phyloP scores from a whole-genome alignment of 345 rosid genomes.

The Lumnitzera littorea region DNA sequence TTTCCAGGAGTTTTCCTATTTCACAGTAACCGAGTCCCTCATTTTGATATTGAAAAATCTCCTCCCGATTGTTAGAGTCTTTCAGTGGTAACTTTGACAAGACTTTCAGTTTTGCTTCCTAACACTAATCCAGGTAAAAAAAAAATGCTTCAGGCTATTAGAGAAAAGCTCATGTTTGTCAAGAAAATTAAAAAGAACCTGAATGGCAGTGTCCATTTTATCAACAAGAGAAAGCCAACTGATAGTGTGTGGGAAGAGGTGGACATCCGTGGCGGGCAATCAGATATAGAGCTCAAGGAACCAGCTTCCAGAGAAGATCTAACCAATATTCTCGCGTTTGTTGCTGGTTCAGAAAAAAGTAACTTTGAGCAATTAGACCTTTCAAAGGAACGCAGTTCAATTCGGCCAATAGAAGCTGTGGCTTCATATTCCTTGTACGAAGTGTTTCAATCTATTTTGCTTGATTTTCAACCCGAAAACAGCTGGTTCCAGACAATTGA shows the following conservation, averaged over 20 bases:
- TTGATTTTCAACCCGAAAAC: constrained; percentile 19
- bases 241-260: constrained; percentile 47
- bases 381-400: constrained; percentile 8
- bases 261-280: constrained; percentile 64
- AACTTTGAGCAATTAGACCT: no score
- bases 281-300: constrained; percentile 54
- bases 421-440: constrained; percentile 13
- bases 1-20: no score
- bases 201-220: constrained; percentile 21
- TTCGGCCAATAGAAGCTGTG: constrained; percentile 25
- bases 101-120: no score
- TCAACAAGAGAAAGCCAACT: constrained; percentile 47
- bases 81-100: no score
- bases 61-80: no score
- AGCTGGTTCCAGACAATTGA: constrained; percentile 17
- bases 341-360: constrained; percentile 1
- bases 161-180: constrained; percentile 54
- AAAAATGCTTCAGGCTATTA: constrained; percentile 35
- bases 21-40: no score
- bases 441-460: constrained; percentile 51
- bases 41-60: no score
- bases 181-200: constrained; percentile 36
- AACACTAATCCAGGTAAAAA: background rate
- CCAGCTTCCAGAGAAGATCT: constrained; percentile 29
- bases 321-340: no score